Conservation (phyloP, 2,329 filamentous ascomycete species). For the Pseudogymnoascus sp. region DNA sequence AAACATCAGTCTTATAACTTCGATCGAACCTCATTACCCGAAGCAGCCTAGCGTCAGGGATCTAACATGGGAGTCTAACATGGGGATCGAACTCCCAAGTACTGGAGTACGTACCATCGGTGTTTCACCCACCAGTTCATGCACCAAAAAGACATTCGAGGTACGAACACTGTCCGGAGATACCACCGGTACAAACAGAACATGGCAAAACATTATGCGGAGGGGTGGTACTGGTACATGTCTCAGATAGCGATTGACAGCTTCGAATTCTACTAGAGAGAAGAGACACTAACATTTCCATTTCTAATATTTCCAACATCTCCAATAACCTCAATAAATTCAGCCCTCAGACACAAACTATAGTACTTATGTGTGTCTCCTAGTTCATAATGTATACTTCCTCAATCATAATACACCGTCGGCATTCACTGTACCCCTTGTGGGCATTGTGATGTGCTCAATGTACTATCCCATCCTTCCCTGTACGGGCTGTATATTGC, state of each 20-base stretch:
- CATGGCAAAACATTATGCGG: neutral
- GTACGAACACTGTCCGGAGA: neutral
- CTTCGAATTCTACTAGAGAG: neutral
- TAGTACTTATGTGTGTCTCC: neutral
- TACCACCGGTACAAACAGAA: neutral
- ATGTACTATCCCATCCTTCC: neutral
- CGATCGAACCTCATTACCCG: neutral
- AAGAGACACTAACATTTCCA: neutral
- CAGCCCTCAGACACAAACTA: neutral
- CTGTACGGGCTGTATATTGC: neutral
- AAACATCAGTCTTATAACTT: neutral
- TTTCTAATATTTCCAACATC: neutral
- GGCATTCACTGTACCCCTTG: neutral
- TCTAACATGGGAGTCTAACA: neutral
- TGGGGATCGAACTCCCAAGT: neutral
- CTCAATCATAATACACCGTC: neutral
- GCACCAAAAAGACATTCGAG: neutral
- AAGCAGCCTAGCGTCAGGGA: neutral
- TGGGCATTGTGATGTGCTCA: neutral
- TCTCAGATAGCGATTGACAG: neutral
- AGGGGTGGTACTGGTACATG: neutral
- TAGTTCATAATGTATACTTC: neutral
- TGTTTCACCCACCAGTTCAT: constrained; percentile 1
- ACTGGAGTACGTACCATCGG: neutral
- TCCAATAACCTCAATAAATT: neutral